Evolutionary conservation across 495 filamentous ascomycete genomes (phyloP), one percentile per base, ranked within the genome.

Genomic region (Penicillium antarcticum): DNA sequence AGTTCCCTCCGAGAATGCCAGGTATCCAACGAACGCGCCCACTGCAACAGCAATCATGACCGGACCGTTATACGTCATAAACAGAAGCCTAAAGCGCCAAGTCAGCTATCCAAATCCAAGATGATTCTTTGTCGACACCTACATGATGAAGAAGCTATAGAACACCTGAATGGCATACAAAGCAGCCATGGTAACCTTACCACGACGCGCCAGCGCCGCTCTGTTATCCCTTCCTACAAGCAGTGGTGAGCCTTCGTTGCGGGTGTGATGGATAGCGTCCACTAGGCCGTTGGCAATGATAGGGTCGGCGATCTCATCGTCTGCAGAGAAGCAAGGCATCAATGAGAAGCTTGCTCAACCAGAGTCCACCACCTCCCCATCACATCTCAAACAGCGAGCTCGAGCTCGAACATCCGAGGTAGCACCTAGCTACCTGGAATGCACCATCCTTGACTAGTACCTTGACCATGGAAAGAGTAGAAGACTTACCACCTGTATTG

Each of bases 61-160:
- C 79, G 86, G 91, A 13, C 95, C 94, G 58, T 99, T 99, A 68
- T 99, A 99, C 2, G 95, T 99, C 94, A 99, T 99, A 72, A 99
- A 99, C 17, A 99, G 75, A 54, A 99, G 74, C 94, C 94, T 98
- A 39, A 45, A 35, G 34, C 38, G 21, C 38, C 14, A 29, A 26
- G n/a, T 48, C n/a, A 60, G 43, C 26, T 55, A 42, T 2, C 29
- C 16, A 29, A 40, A 40, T 6, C 17, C 8, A 34, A 17, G 12
- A 32, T 1, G 17, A 12, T 32, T 42, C 2, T 7, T 14, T n/a
- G 2, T 6, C 19, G 43, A 11, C 34, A 87, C 91, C 85, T 62
- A 97, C 94, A 99, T 99, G 60, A 99, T 95, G 73, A 99, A 97
- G 61, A 99, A 97, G 42, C 91, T 92, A 72, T 99, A 99, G 63